Conservation (phyloP, 2,329 filamentous ascomycete genomes). For the Passalora sequoiae region DNA sequence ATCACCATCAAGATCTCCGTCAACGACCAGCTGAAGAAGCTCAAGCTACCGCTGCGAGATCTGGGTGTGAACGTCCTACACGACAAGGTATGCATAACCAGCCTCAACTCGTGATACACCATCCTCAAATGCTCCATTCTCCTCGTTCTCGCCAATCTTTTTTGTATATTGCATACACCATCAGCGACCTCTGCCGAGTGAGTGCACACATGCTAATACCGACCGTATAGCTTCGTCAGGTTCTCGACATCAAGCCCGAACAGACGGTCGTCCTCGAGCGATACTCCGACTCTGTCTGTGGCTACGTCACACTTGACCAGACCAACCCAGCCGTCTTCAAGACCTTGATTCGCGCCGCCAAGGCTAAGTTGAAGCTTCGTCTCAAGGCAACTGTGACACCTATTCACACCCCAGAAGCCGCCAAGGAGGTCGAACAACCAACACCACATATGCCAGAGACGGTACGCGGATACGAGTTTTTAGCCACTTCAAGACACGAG, state of each 20-base stretch:
- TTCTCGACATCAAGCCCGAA: constrained; percentile 60
- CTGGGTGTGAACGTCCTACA: constrained; percentile 70
- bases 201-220: constrained; percentile 24
- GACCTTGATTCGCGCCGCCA: constrained; percentile 91
- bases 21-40: constrained; percentile 69
- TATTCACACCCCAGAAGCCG: constrained; percentile 10
- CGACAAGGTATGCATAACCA: constrained; percentile 66
- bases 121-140: too few species aligned
- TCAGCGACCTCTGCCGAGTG: too few species aligned
- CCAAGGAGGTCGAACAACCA: constrained; percentile 16
- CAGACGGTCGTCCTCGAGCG: constrained; percentile 37
- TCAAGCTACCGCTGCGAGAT: constrained; percentile 85
- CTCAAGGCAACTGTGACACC: constrained; percentile 50
- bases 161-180: too few species aligned
- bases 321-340: constrained; percentile 83
- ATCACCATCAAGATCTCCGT: constrained; percentile 83
- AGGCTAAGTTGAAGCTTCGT: constrained; percentile 96
- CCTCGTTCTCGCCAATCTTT: too few species aligned
- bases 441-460: constrained; percentile 9
- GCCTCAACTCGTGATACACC: constrained; percentile 7
- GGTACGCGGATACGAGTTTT: neutral
- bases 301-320: constrained; percentile 62
- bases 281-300: constrained; percentile 10
- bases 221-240: constrained; percentile 58
- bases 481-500: neutral